Percentiles rank a stretch among this genome's conserved stretches.
Conservation (phyloP, 352 stramenopile genomes). For the Pythium vanterpoolii region DNA sequence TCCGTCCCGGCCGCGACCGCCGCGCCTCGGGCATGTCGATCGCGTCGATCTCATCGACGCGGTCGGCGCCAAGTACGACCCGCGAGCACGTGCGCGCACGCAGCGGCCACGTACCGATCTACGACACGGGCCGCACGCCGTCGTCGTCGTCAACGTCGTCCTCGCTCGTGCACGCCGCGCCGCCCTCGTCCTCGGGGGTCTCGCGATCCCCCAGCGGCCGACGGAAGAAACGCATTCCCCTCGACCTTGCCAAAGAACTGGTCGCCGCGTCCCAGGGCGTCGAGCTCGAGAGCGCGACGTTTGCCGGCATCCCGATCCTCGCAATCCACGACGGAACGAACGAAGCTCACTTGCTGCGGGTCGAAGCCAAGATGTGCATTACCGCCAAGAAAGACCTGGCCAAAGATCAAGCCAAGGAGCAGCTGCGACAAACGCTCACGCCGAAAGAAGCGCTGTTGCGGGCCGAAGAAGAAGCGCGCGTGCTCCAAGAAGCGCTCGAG, state of each 20-base stretch:
- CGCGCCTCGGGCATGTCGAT: slow-evolving; percentile 60
- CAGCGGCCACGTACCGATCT: slow-evolving; percentile 56
- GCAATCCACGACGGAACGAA: slow-evolving; percentile 74
- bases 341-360: slow-evolving; percentile 74
- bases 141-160: background rate
- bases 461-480: slow-evolving; percentile 64
- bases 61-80: slow-evolving; percentile 48
- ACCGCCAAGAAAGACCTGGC: slow-evolving; percentile 44
- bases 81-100: slow-evolving; percentile 37
- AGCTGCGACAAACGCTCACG: slow-evolving; percentile 25
- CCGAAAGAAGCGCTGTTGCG: slow-evolving; percentile 70
- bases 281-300: slow-evolving; percentile 59
- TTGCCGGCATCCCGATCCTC: slow-evolving; percentile 70
- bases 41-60: slow-evolving; percentile 35
- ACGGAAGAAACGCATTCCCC: slow-evolving; percentile 78
- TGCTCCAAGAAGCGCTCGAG: slow-evolving; percentile 78
- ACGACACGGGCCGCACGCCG: slow-evolving; percentile 30
- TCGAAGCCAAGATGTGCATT: slow-evolving; percentile 82
- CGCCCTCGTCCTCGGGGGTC: background rate
- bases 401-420: background rate
- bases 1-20: slow-evolving; percentile 57
- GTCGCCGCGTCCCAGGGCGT: slow-evolving; percentile 75
- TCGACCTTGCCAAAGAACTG: slow-evolving; percentile 76
- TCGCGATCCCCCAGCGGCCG: slow-evolving; percentile 29
- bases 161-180: background rate